These are phyloP conservation scores for Penicillium sp. DNA, from an alignment of 2,329 filamentous ascomycete genomes.

Conservation along the genomic window DNA sequence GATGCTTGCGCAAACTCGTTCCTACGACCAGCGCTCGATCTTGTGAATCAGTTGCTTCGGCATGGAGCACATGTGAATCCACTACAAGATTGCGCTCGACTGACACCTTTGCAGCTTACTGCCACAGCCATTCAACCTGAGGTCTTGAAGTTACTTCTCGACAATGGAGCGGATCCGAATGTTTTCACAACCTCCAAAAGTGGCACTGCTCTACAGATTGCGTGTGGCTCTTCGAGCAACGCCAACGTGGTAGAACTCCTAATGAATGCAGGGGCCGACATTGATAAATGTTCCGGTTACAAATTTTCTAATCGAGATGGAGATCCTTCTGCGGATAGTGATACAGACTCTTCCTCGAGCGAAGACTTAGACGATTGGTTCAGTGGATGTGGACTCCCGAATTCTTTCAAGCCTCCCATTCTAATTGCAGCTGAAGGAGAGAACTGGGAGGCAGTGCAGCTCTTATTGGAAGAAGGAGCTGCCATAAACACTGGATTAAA, in stretches of 20 bases:
- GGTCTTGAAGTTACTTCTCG: neutral
- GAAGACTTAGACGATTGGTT: neutral
- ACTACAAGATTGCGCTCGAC: neutral
- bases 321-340: neutral
- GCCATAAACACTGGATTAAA: neutral
- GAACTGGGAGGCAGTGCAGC: neutral
- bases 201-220: neutral
- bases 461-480: neutral
- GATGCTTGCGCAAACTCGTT: neutral
- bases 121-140: fast-evolving
- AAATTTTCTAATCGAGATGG: neutral
- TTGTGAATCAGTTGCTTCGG: neutral
- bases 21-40: neutral
- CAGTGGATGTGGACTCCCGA: neutral
- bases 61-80: neutral
- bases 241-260: neutral
- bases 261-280: neutral
- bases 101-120: neutral
- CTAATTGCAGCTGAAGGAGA: neutral
- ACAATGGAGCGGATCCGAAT: neutral
- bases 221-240: neutral
- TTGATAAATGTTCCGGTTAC: neutral
- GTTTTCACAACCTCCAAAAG: neutral
- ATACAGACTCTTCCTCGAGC: neutral
- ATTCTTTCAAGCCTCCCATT: neutral